Evolutionary conservation across 2,329 filamentous ascomycete genomes (phyloP).

Genomic region (Verruconis gallopava): DNA sequence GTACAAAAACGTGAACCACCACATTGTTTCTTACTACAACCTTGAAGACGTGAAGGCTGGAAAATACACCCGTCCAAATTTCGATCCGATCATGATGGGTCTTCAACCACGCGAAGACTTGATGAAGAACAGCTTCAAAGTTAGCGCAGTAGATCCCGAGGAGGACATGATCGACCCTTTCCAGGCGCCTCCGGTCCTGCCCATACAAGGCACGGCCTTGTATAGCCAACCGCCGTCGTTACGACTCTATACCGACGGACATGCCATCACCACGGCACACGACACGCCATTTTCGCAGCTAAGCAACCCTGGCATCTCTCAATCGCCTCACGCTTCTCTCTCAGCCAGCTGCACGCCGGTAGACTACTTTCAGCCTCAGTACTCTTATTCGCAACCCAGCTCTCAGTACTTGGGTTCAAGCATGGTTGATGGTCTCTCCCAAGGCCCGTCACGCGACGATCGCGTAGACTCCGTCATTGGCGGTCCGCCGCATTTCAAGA

Average conservation of each 20-base stretch:
- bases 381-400: too few species aligned
- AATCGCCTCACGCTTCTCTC: not conserved
- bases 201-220: too few species aligned
- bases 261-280: too few species aligned
- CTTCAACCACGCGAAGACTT: constrained; percentile 1
- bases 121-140: constrained; percentile 3
- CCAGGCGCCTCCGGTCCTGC: too few species aligned
- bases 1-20: constrained; percentile 62
- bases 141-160: not conserved
- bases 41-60: constrained; percentile 55
- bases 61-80: constrained; percentile 22
- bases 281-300: too few species aligned
- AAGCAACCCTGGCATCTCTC: too few species aligned
- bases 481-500: not conserved
- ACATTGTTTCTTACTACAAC: constrained; percentile 81
- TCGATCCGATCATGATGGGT: constrained; percentile 15
- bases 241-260: too few species aligned
- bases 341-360: not conserved
- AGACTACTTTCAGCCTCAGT: not conserved
- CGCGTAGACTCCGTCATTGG: not conserved
- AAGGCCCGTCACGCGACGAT: not conserved
- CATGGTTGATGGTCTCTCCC: not conserved
- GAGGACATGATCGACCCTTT: constrained; percentile 3
- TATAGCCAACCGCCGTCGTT: too few species aligned
- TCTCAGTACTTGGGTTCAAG: too few species aligned